Evolutionary conservation across 1,139 yeast species (phyloP).

Genomic region (Candida smagusa): DNA sequence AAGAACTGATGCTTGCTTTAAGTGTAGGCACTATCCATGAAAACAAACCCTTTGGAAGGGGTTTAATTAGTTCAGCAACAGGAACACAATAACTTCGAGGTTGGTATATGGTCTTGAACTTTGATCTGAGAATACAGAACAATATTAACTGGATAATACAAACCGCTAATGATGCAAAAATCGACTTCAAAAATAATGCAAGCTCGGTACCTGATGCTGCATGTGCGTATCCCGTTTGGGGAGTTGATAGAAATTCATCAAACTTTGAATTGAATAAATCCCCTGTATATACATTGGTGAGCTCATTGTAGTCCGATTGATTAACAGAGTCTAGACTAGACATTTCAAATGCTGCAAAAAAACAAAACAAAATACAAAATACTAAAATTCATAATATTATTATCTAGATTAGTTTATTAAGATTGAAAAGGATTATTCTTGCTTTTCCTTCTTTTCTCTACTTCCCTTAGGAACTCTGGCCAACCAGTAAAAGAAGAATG

Average conservation of each 20-base stretch:
- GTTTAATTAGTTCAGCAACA: slow-evolving; percentile 33
- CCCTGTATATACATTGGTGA: slow-evolving; percentile 11
- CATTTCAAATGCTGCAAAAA: slow-evolving; percentile 7
- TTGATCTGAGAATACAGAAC: slow-evolving; percentile 50
- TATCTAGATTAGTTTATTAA: too few species aligned
- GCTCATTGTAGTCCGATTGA: slow-evolving; percentile 2
- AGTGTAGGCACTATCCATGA: slow-evolving; percentile 49
- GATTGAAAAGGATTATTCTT: neutral
- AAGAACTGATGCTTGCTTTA: slow-evolving; percentile 37
- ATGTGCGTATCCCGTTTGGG: slow-evolving; percentile 57
- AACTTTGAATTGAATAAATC: slow-evolving; percentile 17
- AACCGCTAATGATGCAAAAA: slow-evolving; percentile 48
- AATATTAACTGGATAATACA: slow-evolving; percentile 51
- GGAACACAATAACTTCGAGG: slow-evolving; percentile 50
- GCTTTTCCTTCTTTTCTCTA: slow-evolving; percentile 22
- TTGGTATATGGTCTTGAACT: slow-evolving; percentile 51
- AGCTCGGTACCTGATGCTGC: slow-evolving; percentile 39
- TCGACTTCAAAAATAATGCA: slow-evolving; percentile 41
- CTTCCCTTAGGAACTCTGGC: slow-evolving; percentile 32
- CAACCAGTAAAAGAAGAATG: slow-evolving; percentile 23
- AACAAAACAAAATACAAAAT: neutral
- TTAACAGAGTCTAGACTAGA: slow-evolving; percentile 3
- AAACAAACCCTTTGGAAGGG: slow-evolving; percentile 38
- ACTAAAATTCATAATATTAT: neutral
- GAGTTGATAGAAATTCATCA: slow-evolving; percentile 47